These are phyloP conservation scores for Seiridium unicorne DNA, from an alignment of 2,329 filamentous ascomycete species.

Conservation along the genomic window DNA sequence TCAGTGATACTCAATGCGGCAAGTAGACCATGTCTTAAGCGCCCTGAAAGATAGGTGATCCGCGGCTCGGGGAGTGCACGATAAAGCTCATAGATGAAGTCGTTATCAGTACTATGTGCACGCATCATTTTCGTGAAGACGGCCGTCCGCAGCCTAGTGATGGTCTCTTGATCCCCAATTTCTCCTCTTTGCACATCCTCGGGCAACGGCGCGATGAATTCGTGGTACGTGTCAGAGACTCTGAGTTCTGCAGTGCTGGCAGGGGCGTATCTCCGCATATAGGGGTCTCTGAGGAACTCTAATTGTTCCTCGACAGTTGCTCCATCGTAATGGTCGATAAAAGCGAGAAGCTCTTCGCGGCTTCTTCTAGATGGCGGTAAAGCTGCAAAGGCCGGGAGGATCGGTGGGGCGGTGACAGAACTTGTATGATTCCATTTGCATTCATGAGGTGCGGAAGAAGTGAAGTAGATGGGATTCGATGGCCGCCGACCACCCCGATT, in stretches of 20 bases:
- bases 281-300: slow-evolving; percentile 50
- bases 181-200: slow-evolving; percentile 36
- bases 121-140: slow-evolving; percentile 41
- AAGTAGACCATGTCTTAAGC: slow-evolving; percentile 62
- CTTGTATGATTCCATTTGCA: slow-evolving; percentile 22
- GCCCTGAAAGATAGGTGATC: slow-evolving; percentile 47
- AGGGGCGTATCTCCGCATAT: slow-evolving; percentile 51
- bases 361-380: not conserved
- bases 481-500: slow-evolving; percentile 14
- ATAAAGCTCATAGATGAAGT: slow-evolving; percentile 49
- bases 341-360: slow-evolving; percentile 47
- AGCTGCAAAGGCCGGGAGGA: not conserved
- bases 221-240: slow-evolving; percentile 49
- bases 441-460: slow-evolving; percentile 12
- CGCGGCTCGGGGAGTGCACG: slow-evolving; percentile 48
- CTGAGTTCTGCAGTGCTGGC: slow-evolving; percentile 46
- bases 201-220: slow-evolving; percentile 43
- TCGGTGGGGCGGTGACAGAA: slow-evolving; percentile 4
- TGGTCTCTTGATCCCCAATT: slow-evolving; percentile 30
- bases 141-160: slow-evolving; percentile 38
- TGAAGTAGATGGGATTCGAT: slow-evolving; percentile 18
- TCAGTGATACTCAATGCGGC: slow-evolving; percentile 65
- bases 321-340: slow-evolving; percentile 48
- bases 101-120: slow-evolving; percentile 38
- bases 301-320: slow-evolving; percentile 53